Evolutionary conservation across 2,329 filamentous ascomycete genomes (phyloP).

Genomic region (Penicillium concentricum): DNA sequence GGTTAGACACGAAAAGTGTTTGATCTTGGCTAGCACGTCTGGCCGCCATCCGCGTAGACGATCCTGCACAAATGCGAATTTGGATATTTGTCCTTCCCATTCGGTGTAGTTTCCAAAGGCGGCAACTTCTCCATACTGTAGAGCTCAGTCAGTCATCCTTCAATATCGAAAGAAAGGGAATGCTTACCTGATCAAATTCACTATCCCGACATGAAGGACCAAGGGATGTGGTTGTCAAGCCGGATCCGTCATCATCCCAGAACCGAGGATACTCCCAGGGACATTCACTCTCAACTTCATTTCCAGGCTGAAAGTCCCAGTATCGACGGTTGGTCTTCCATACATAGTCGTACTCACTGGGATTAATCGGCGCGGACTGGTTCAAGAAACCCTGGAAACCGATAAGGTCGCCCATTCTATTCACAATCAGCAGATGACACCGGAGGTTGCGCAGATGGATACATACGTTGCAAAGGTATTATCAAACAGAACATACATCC

Average conservation of each 20-base stretch:
- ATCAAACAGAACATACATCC: slow-evolving; percentile 66
- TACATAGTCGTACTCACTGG: slow-evolving; percentile 53
- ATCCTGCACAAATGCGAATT: slow-evolving; percentile 67
- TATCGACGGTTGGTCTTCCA: slow-evolving; percentile 58
- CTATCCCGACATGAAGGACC: slow-evolving; percentile 56
- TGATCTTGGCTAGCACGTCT: slow-evolving; percentile 57
- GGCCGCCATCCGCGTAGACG: slow-evolving; percentile 64
- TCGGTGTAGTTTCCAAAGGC: slow-evolving; percentile 63
- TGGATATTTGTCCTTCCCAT: slow-evolving; percentile 63
- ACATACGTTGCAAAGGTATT: slow-evolving; percentile 63
- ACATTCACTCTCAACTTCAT: slow-evolving; percentile 53
- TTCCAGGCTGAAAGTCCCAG: slow-evolving; percentile 57
- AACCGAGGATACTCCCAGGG: slow-evolving; percentile 61
- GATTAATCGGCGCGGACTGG: slow-evolving; percentile 53
- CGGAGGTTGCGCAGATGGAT: not conserved
- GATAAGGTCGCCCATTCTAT: slow-evolving; percentile 57
- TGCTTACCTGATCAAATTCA: slow-evolving; percentile 58
- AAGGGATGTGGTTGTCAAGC: slow-evolving; percentile 49
- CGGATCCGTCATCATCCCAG: slow-evolving; percentile 56
- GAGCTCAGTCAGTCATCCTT: not conserved
- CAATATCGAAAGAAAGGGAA: not conserved
- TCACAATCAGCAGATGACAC: not conserved
- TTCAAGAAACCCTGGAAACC: slow-evolving; percentile 63
- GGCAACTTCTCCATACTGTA: slow-evolving; percentile 60
- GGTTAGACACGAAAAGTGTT: slow-evolving; percentile 63